Percentiles rank a stretch among this genome's conserved stretches.
Evolutionary conservation across 2,329 filamentous ascomycete genomes (phyloP).

Genomic region (Falciphora oryzae): DNA sequence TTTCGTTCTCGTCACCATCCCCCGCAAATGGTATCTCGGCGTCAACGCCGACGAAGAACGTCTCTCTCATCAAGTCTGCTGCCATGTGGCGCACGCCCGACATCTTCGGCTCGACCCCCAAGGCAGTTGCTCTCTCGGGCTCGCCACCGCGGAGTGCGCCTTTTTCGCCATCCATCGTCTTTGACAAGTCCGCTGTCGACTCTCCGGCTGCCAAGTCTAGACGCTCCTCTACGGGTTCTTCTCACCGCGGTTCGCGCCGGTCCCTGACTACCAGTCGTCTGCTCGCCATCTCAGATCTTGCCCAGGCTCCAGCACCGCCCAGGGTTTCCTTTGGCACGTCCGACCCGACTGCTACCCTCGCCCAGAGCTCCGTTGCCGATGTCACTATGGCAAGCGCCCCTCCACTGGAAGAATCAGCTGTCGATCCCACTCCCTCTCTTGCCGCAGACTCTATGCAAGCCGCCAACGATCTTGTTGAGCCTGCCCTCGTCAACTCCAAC

Average conservation of each 20-base stretch:
- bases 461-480: neutral
- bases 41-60: neutral
- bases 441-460: neutral
- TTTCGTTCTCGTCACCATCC: neutral
- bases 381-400: neutral
- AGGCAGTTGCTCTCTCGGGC: neutral
- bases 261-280: conserved; percentile 5
- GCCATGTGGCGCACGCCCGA: conserved; percentile 8
- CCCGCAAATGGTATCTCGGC: neutral
- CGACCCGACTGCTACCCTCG: neutral
- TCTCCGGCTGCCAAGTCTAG: neutral
- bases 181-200: neutral
- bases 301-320: neutral
- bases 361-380: neutral
- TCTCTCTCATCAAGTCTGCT: conserved; percentile 1
- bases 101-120: conserved; percentile 3
- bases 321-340: neutral
- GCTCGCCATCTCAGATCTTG: conserved; percentile 6
- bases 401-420: neutral
- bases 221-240: neutral
- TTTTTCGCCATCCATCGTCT: neutral
- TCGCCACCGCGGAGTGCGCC: neutral
- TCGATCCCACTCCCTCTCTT: neutral
- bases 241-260: neutral
- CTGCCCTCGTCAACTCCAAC: neutral